These are phyloP conservation scores for Jimgerdemannia flammicorona DNA, from an alignment of 192 early-diverging fungal genomes.

Conservation along the genomic window DNA sequence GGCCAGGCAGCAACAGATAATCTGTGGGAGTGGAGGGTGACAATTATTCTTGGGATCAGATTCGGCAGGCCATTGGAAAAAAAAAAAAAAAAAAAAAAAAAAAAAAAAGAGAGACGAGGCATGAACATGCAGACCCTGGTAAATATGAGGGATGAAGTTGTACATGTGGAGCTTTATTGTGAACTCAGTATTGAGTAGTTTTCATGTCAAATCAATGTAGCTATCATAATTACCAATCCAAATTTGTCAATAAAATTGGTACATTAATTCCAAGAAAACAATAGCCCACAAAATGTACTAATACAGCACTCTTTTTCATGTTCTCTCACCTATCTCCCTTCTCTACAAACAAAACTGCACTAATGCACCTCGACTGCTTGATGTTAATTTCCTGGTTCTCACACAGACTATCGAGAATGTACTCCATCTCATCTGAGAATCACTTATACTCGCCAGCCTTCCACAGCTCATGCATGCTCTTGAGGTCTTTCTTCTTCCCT, in stretches of 20 bases:
- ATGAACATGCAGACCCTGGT: conserved; percentile 14
- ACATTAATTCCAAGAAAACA: background rate
- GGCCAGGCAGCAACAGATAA: too few relatives aligned
- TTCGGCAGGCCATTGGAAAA: too few relatives aligned
- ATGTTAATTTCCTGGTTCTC: conserved; percentile 36
- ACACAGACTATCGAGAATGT: conserved; percentile 46
- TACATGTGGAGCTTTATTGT: conserved; percentile 29
- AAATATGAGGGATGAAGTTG: conserved; percentile 38
- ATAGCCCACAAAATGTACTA: background rate
- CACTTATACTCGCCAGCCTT: conserved; percentile 49
- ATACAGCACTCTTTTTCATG: background rate
- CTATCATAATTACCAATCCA: conserved; percentile 11
- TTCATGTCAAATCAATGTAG: conserved; percentile 47
- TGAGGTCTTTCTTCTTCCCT: conserved; percentile 24
- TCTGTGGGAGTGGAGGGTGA: too few relatives aligned
- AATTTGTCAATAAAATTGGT: background rate
- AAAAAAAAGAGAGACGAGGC: too few relatives aligned
- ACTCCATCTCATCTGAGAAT: conserved; percentile 61
- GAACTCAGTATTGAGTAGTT: conserved; percentile 39
- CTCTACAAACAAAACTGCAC: background rate
- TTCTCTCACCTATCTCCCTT: too few relatives aligned
- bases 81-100: too few relatives aligned
- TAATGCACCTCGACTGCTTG: conserved; percentile 39
- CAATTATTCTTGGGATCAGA: too few relatives aligned
- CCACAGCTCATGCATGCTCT: conserved; percentile 51